Evolutionary conservation across 768 basidiomycete species (phyloP).

Genomic region (Bullera alba): DNA sequence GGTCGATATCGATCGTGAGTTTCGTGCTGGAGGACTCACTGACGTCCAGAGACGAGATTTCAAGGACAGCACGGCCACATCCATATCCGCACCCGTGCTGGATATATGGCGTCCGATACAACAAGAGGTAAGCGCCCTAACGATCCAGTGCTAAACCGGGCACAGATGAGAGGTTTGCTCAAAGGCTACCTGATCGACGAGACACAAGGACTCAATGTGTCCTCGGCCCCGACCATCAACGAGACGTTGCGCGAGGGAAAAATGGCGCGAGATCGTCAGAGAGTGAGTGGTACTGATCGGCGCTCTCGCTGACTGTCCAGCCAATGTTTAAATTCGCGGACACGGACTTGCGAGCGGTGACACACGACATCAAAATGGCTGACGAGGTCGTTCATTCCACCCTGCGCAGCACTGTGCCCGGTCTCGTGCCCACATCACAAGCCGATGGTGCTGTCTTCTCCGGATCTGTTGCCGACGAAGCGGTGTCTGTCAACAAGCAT

Average conservation of each 20-base stretch:
- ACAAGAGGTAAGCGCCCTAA: constrained; percentile 59
- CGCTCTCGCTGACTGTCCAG: constrained; percentile 48
- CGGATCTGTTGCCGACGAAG: too few relatives aligned
- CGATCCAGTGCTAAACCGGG: background rate
- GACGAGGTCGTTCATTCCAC: constrained; percentile 79
- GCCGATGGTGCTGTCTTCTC: constrained; percentile 5
- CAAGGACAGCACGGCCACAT: constrained; percentile 73
- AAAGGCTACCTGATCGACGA: constrained; percentile 90
- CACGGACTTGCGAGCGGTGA: constrained; percentile 67
- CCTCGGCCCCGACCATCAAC: constrained; percentile 87
- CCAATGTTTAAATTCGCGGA: constrained; percentile 85
- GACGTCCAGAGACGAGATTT: constrained; percentile 73
- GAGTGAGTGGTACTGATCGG: constrained; percentile 50
- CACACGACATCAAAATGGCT: constrained; percentile 62
- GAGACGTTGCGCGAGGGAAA: constrained; percentile 82
- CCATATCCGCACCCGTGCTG: constrained; percentile 67
- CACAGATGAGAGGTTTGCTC: constrained; percentile 72
- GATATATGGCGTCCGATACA: constrained; percentile 88
- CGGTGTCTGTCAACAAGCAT: constrained; percentile 50
- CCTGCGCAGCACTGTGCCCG: constrained; percentile 86
- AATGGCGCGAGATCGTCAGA: constrained; percentile 67
- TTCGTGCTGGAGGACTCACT: background rate
- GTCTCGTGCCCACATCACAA: constrained; percentile 60
- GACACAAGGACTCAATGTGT: constrained; percentile 72
- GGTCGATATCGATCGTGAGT: constrained; percentile 82